Conservation (phyloP, 495 filamentous ascomycete species). For the Penicillium ochrochloron region DNA sequence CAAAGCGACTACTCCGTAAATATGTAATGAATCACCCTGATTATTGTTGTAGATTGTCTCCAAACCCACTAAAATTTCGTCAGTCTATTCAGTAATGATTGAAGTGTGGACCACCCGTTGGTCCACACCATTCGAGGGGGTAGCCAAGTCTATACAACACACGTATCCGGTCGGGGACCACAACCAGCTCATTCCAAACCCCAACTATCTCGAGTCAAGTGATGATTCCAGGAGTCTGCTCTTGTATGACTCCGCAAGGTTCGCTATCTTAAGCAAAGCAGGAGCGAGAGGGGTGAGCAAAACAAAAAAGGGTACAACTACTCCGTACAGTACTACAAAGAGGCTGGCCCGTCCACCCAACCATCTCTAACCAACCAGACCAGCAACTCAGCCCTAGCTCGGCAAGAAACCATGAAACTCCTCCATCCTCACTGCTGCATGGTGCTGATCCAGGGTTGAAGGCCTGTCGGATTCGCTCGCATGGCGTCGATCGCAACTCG, state of each 20-base stretch:
- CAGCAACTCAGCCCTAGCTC: constrained; percentile 4
- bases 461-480: constrained; percentile 17
- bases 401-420: constrained; percentile 9
- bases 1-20: background rate
- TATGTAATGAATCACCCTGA: background rate
- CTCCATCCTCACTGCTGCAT: constrained; percentile 13
- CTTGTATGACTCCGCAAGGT: background rate
- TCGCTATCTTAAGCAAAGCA: background rate
- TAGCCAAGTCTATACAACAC: constrained; percentile 5
- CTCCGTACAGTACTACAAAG: no score
- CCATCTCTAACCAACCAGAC: constrained; percentile 3
- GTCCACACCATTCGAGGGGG: constrained; percentile 21
- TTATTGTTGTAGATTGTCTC: background rate
- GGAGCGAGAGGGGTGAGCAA: background rate
- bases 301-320: background rate
- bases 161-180: background rate
- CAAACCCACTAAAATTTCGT: background rate
- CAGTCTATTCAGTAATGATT: constrained; percentile 10
- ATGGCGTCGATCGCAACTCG: constrained; percentile 17
- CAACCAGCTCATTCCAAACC: background rate
- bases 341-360: constrained; percentile 8
- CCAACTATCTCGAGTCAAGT: constrained; percentile 2
- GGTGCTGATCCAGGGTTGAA: constrained; percentile 17
- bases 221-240: background rate
- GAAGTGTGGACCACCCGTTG: constrained; percentile 16